Percentiles rank a stretch among this genome's conserved stretches.
Conservation (phyloP, 805 yeast species). For the Candida lessepsii region DNA sequence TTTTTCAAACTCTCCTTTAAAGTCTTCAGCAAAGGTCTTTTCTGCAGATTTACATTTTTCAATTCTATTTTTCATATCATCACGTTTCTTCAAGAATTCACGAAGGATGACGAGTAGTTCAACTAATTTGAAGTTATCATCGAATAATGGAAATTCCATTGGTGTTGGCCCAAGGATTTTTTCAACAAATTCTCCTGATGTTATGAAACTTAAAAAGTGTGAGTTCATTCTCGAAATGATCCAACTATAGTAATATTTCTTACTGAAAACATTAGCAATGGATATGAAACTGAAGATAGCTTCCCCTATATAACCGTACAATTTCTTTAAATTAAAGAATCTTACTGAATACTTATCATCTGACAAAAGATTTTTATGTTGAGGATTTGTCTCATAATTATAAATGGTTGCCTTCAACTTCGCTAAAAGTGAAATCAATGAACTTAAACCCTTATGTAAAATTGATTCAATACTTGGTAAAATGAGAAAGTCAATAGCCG, state of each 20-base stretch:
- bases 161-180: background rate
- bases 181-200: constrained; percentile 8
- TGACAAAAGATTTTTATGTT: constrained; percentile 1
- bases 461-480: constrained; percentile 11
- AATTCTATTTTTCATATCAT: background rate
- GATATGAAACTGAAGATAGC: constrained; percentile 5
- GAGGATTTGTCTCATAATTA: constrained; percentile 1
- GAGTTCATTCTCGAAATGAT: constrained; percentile 7
- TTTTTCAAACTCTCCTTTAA: constrained; percentile 6
- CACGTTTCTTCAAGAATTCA: constrained; percentile 5
- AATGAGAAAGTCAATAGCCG: constrained; percentile 6
- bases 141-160: constrained; percentile 8
- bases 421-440: constrained; percentile 3
- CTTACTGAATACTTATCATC: constrained; percentile 4
- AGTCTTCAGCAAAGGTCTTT: background rate
- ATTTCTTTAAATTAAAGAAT: constrained; percentile 6
- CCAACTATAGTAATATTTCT: constrained; percentile 12
- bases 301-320: constrained; percentile 7
- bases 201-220: constrained; percentile 1
- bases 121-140: constrained; percentile 6
- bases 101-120: constrained; percentile 4
- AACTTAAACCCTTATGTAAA: constrained; percentile 9
- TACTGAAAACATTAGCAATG: constrained; percentile 8
- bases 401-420: constrained; percentile 6
- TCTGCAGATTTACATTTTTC: background rate